A percentile compares a stretch with the other conserved stretches of the same genome.
phyloP scores from a whole-genome alignment of 2,329 filamentous ascomycete species.

The Pseudogymnoascus pannorum region DNA sequence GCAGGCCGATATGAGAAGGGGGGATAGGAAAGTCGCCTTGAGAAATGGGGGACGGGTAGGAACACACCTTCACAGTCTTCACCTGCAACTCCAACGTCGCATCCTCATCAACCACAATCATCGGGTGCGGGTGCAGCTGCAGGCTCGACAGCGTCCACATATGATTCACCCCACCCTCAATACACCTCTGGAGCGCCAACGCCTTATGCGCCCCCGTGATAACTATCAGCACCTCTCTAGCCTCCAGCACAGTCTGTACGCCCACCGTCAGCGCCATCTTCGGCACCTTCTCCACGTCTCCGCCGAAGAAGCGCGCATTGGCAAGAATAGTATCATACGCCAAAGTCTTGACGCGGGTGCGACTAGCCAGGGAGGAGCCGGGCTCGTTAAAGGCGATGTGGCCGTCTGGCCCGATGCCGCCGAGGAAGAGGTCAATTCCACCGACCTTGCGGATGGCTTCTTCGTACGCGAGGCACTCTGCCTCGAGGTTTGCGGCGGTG shows the following conservation, averaged over 20 bases:
- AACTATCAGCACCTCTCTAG: conserved; percentile 67
- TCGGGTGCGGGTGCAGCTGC: conserved; percentile 72
- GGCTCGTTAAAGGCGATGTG: conserved; percentile 91
- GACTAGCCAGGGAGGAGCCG: conserved; percentile 67
- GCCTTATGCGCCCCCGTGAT: conserved; percentile 78
- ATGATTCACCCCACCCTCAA: conserved; percentile 78
- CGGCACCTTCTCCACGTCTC: conserved; percentile 66
- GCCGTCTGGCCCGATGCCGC: conserved; percentile 77
- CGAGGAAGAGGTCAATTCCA: conserved; percentile 61
- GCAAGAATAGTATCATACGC: conserved; percentile 82
- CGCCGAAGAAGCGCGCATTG: conserved; percentile 77
- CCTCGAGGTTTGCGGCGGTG: conserved; percentile 66
- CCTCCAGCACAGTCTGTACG: conserved; percentile 74
- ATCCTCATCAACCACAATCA: conserved; percentile 80
- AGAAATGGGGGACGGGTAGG: neutral
- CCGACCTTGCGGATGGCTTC: conserved; percentile 62
- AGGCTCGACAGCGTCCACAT: conserved; percentile 84
- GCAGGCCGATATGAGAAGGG: neutral
- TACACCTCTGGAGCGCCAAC: conserved; percentile 68
- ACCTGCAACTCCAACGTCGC: conserved; percentile 66
- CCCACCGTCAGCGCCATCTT: conserved; percentile 79
- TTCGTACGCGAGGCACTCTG: conserved; percentile 74
- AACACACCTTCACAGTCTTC: conserved; percentile 57
- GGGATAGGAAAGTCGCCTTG: no score
- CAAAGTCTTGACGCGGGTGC: conserved; percentile 78